These are phyloP conservation scores for Leccinum fibrillosum DNA, from an alignment of 768 basidiomycete genomes.

Conservation along the genomic window DNA sequence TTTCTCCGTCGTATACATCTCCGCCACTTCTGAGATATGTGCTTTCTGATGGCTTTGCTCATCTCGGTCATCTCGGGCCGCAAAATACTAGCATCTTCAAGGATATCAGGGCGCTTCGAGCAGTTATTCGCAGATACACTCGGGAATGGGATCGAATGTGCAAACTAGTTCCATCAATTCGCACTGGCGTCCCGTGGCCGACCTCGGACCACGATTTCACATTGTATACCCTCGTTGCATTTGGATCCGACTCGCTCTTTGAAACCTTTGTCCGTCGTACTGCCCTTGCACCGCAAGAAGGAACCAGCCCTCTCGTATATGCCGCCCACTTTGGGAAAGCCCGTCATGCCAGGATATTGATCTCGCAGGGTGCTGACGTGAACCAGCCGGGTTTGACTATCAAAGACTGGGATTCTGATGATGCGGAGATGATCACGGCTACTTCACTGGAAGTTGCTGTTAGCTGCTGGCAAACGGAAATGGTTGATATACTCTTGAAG, in stretches of 20 bases:
- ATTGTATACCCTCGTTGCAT: constrained; percentile 6
- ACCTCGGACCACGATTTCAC: neutral
- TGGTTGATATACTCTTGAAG: neutral
- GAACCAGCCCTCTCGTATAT: constrained; percentile 9
- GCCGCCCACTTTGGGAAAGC: neutral
- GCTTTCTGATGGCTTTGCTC: constrained; percentile 7
- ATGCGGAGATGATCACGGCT: neutral
- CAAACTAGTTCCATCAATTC: neutral
- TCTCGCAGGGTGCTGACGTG: neutral
- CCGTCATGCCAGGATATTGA: neutral
- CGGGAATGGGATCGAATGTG: constrained; percentile 3
- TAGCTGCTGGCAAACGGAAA: neutral
- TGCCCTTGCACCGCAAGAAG: neutral
- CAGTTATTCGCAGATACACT: neutral
- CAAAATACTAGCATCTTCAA: neutral
- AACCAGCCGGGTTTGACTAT: neutral
- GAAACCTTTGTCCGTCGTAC: neutral
- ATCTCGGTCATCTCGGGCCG: neutral
- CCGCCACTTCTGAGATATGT: constrained; percentile 10
- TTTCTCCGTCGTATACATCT: neutral
- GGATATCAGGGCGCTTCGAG: constrained; percentile 1
- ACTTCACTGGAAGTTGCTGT: neutral
- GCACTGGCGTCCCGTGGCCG: constrained; percentile 2
- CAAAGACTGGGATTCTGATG: neutral
- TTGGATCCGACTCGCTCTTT: neutral